Evolutionary conservation across 2,329 filamentous ascomycete genomes (phyloP).

Genomic region (Camillea tinctor): DNA sequence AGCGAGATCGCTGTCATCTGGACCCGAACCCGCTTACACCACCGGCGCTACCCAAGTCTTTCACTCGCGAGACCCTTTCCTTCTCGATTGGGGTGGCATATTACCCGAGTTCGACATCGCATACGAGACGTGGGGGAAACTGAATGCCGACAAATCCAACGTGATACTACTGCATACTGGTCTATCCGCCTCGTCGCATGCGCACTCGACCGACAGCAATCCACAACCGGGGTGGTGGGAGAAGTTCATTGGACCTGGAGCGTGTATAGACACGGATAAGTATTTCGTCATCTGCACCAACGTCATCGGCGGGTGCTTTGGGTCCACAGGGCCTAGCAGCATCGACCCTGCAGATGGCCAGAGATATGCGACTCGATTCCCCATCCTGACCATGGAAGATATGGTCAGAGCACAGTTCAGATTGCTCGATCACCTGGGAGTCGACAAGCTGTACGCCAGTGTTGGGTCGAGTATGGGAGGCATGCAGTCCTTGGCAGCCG

Average conservation of each 20-base stretch:
- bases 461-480: slow-evolving; percentile 98
- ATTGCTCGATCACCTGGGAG: slow-evolving; percentile 75
- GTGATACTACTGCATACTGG: slow-evolving; percentile 91
- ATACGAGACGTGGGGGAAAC: slow-evolving; percentile 86
- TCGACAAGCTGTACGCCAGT: slow-evolving; percentile 80
- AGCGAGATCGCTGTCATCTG: slow-evolving; percentile 65
- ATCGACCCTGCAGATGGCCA: slow-evolving; percentile 85
- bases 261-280: slow-evolving; percentile 82
- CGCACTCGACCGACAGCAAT: slow-evolving; percentile 85
- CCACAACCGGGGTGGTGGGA: slow-evolving; percentile 97
- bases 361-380: slow-evolving; percentile 90
- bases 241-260: slow-evolving; percentile 89
- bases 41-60: slow-evolving; percentile 80
- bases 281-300: slow-evolving; percentile 97
- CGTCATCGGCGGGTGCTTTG: slow-evolving; percentile 92
- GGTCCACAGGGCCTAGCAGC: slow-evolving; percentile 86
- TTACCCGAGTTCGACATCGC: slow-evolving; percentile 85
- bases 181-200: slow-evolving; percentile 94
- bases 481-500: slow-evolving; percentile 92
- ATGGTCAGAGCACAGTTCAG: slow-evolving; percentile 97
- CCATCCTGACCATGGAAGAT: slow-evolving; percentile 92
- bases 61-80: slow-evolving; percentile 69
- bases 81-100: slow-evolving; percentile 94
- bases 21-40: slow-evolving; percentile 93
- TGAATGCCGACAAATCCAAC: slow-evolving; percentile 81